Evolutionary conservation across 345 rosid species (phyloP).

Genomic region (Pugionium cornutum): DNA sequence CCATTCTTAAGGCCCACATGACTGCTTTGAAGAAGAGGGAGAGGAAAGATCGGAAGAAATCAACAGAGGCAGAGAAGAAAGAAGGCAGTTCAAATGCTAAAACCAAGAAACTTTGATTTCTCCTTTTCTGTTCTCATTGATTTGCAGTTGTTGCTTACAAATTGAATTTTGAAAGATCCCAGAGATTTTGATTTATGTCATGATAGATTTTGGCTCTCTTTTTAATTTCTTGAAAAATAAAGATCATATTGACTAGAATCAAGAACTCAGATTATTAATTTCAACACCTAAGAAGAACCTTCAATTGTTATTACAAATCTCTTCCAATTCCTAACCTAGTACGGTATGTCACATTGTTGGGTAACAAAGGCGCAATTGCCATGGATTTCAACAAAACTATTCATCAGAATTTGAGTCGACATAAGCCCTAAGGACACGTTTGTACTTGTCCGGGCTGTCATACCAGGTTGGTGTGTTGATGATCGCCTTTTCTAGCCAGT

Average conservation of each 20-base stretch:
- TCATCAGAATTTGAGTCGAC: slow-evolving; percentile 27
- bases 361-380: slow-evolving; percentile 19
- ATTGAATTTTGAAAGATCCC: slow-evolving; percentile 34
- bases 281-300: slow-evolving; percentile 7
- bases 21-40: slow-evolving; percentile 90
- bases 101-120: slow-evolving; percentile 33
- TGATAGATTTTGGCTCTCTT: slow-evolving; percentile 19
- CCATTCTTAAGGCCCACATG: slow-evolving; percentile 88
- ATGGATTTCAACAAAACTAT: background rate
- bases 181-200: slow-evolving; percentile 22
- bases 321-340: slow-evolving; percentile 12
- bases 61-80: slow-evolving; percentile 57
- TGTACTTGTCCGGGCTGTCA: slow-evolving; percentile 69
- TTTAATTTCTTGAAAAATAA: background rate
- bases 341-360: slow-evolving; percentile 8
- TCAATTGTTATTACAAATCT: slow-evolving; percentile 7
- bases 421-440: slow-evolving; percentile 36
- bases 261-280: background rate
- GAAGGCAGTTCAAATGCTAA: slow-evolving; percentile 42
- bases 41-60: slow-evolving; percentile 85
- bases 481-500: slow-evolving; percentile 67
- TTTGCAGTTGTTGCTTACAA: slow-evolving; percentile 19
- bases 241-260: background rate
- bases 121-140: slow-evolving; percentile 21
- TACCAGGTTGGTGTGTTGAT: slow-evolving; percentile 68